Percentiles rank a stretch among this genome's conserved stretches.
Conservation (phyloP, 1,139 yeast genomes). For the Pichia kudriavzevii region DNA sequence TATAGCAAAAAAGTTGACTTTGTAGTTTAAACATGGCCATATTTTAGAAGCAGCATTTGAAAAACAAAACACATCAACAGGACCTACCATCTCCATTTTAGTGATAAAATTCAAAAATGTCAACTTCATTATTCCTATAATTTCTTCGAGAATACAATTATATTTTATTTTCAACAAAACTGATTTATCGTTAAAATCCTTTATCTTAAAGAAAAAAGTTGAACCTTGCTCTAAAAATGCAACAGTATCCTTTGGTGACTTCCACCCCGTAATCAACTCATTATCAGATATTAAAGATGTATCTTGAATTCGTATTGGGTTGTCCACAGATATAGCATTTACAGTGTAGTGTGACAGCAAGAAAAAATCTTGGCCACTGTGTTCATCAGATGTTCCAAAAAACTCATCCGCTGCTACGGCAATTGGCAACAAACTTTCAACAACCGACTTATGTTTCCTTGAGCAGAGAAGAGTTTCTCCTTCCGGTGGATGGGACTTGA, state of each 20-base stretch:
- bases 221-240: slow-evolving; percentile 69
- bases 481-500: slow-evolving; percentile 3
- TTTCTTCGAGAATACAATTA: slow-evolving; percentile 40
- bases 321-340: slow-evolving; percentile 45
- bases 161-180: slow-evolving; percentile 40
- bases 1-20: slow-evolving; percentile 35
- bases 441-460: slow-evolving; percentile 17
- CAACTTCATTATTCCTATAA: slow-evolving; percentile 21
- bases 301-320: slow-evolving; percentile 48
- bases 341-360: slow-evolving; percentile 63
- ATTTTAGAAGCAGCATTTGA: slow-evolving; percentile 26
- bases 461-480: no score
- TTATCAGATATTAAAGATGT: slow-evolving; percentile 34
- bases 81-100: background rate
- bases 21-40: slow-evolving; percentile 29
- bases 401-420: slow-evolving; percentile 77
- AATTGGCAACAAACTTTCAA: slow-evolving; percentile 47
- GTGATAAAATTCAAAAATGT: slow-evolving; percentile 14
- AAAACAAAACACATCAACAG: slow-evolving; percentile 18
- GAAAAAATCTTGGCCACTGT: slow-evolving; percentile 3
- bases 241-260: slow-evolving; percentile 29
- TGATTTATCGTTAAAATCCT: slow-evolving; percentile 30
- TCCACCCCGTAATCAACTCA: slow-evolving; percentile 21
- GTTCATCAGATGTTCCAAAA: slow-evolving; percentile 40
- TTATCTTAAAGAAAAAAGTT: slow-evolving; percentile 49